Evolutionary conservation across 2,329 filamentous ascomycete genomes (phyloP), one percentile per base, ranked within the genome.

Genomic region (Colletotrichum ledebouriae): DNA sequence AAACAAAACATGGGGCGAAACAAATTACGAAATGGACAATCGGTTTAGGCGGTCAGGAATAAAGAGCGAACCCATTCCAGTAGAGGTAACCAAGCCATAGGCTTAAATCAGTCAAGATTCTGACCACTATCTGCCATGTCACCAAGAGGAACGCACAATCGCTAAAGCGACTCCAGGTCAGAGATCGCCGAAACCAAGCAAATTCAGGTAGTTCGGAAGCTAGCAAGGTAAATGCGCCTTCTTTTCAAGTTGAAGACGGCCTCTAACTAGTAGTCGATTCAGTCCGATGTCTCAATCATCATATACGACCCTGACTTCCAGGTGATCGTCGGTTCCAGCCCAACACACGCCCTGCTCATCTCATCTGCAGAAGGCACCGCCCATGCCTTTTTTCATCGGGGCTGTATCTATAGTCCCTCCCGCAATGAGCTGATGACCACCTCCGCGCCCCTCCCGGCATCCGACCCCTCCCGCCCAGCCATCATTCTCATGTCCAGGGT

Each of bases 311-410:
- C 74, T 3, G 72, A 72, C n/a, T 79, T 84, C 59, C 60, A 47
- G n/a, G 63, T 67, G 0, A 59, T 84, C 5, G 73, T 79, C 42
- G 80, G 81, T 9, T 41, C 72, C 4, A 68, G 69, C 3, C 78
- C 79, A 6, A 75, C 69, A 1, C 79, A 80, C 59, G 80, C 81
- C 3, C 78, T 83, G 13, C 75, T 85, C 9, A 76, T 85, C 29
- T 81, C 81, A 5, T 79, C 82, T 0, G 71, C 74, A 4, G 76
- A 79, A 29, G 73, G 76, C 6, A 81, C 80, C 25, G 76, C 77
- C 15, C 83, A 81, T 44, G 80, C 82, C 7, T 82, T 85, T 72
- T 86, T 85, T 71, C 76, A 82, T 71, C 77, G 78, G 55, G 82
- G 79, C 5, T 84, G 83, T 64, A 80, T 82, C 34, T 83, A 81